A percentile compares a stretch with the other conserved stretches of the same genome.
phyloP scores from a whole-genome alignment of 441 rosid genomes.

The Aleurites moluccanus region DNA sequence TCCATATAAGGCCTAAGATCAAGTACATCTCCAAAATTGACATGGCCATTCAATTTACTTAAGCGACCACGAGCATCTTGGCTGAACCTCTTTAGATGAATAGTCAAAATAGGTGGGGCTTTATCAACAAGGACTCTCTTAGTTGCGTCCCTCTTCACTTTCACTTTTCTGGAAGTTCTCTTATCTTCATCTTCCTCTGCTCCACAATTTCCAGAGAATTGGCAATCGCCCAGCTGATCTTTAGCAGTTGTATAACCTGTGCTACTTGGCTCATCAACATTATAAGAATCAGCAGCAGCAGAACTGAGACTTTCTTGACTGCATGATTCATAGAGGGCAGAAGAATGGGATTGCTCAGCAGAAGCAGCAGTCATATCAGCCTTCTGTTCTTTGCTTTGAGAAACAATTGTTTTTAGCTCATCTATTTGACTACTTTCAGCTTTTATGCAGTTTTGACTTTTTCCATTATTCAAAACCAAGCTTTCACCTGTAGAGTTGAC shows the following conservation, averaged over 20 bases:
- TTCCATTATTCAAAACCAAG: constrained; percentile 31
- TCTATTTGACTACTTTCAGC: constrained; percentile 29
- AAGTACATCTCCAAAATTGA: too few relatives aligned
- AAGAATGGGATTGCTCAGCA: constrained; percentile 30
- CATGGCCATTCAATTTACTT: too few relatives aligned
- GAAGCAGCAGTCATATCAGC: constrained; percentile 25
- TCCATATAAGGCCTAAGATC: too few relatives aligned
- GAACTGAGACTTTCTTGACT: constrained; percentile 36
- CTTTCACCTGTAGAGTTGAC: constrained; percentile 21
- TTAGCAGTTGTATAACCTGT: constrained; percentile 25
- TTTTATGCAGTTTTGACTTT: constrained; percentile 28
- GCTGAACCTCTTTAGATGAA: too few relatives aligned
- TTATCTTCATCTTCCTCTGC: constrained; percentile 43
- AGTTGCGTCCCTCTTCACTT: constrained; percentile 86
- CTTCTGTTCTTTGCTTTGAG: constrained; percentile 24
- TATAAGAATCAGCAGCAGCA: constrained; percentile 35
- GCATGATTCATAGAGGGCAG: constrained; percentile 26
- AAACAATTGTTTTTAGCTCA: constrained; percentile 23
- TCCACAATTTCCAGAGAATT: constrained; percentile 38
- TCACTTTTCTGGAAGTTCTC: constrained; percentile 38
- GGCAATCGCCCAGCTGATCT: constrained; percentile 32
- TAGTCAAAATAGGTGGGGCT: too few relatives aligned
- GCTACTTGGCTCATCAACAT: constrained; percentile 33
- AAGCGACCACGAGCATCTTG: too few relatives aligned
- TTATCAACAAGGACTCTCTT: constrained; percentile 75